A percentile compares a stretch with the other conserved stretches of the same genome.
Evolutionary conservation across 1,284 basidiomycete genomes (phyloP).

Genomic region (Serendipita sp.): DNA sequence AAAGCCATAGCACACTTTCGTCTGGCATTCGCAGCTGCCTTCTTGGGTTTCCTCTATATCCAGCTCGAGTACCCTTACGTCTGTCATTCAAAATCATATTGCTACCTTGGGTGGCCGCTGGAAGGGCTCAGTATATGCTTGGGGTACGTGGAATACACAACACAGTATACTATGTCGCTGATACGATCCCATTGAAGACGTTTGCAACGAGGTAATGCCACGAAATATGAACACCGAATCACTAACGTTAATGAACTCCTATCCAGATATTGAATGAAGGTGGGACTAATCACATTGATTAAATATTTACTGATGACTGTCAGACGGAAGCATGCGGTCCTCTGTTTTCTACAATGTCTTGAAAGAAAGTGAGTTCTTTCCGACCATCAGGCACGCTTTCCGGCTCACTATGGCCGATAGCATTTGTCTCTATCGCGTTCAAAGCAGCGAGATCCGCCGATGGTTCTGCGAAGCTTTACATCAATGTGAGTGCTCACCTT

Average conservation of each 20-base stretch:
- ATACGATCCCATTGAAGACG: not conserved
- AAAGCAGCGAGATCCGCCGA: constrained; percentile 16
- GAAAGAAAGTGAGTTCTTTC: constrained; percentile 9
- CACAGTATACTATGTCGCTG: not conserved
- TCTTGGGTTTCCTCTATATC: not conserved
- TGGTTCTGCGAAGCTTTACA: constrained; percentile 15
- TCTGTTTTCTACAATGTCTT: constrained; percentile 26
- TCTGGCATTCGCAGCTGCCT: not conserved
- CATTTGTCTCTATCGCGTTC: constrained; percentile 17
- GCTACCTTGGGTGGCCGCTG: constrained; percentile 27
- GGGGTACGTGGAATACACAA: constrained; percentile 15
- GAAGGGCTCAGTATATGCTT: constrained; percentile 29
- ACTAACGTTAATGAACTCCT: not conserved
- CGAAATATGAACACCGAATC: not conserved
- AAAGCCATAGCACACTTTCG: not conserved
- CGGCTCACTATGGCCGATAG: not conserved
- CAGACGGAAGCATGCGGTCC: constrained; percentile 28
- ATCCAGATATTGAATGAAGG: not conserved
- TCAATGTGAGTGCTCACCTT: constrained; percentile 1
- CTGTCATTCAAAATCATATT: constrained; percentile 30
- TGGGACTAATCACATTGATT: not conserved
- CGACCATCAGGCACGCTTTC: not conserved
- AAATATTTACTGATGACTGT: not conserved
- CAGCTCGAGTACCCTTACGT: constrained; percentile 11
- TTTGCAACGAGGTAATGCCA: not conserved